Percentiles rank a stretch among this genome's conserved stretches.
phyloP scores from a whole-genome alignment of 306 rosid species.

The Senna siamea region DNA sequence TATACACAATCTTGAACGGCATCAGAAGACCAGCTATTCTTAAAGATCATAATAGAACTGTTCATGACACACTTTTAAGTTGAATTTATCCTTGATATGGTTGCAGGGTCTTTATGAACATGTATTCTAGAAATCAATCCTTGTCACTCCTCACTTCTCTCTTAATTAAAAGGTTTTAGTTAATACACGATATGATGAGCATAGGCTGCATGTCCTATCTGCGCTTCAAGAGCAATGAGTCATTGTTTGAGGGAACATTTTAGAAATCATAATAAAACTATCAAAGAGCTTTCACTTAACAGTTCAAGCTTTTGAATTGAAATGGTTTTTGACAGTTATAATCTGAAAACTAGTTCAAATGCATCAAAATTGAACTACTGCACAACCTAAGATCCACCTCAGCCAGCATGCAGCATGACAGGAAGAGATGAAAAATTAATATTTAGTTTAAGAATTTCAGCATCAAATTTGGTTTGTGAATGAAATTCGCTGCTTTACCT shows the following conservation, averaged over 20 bases:
- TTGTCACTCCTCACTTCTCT: neutral
- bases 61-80: neutral
- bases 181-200: neutral
- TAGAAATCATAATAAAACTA: neutral
- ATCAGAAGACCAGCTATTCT: conserved; percentile 1
- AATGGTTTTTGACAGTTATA: neutral
- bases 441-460: conserved; percentile 5
- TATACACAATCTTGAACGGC: conserved; percentile 5
- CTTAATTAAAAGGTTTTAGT: neutral
- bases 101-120: too few relatives aligned
- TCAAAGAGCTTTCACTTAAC: neutral
- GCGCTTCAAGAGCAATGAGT: neutral
- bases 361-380: conserved; percentile 12
- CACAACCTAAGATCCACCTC: conserved; percentile 11
- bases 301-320: neutral
- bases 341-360: conserved; percentile 9
- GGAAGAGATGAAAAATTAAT: conserved; percentile 8
- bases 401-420: conserved; percentile 6
- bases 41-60: neutral
- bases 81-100: neutral
- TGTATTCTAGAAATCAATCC: neutral
- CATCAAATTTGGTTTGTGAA: neutral
- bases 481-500: conserved; percentile 54
- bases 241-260: neutral
- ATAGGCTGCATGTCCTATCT: too few relatives aligned